A percentile compares a stretch with the other conserved stretches of the same genome.
phyloP scores from a whole-genome alignment of 2,329 filamentous ascomycete genomes.

The Calonectria fujianensis region DNA sequence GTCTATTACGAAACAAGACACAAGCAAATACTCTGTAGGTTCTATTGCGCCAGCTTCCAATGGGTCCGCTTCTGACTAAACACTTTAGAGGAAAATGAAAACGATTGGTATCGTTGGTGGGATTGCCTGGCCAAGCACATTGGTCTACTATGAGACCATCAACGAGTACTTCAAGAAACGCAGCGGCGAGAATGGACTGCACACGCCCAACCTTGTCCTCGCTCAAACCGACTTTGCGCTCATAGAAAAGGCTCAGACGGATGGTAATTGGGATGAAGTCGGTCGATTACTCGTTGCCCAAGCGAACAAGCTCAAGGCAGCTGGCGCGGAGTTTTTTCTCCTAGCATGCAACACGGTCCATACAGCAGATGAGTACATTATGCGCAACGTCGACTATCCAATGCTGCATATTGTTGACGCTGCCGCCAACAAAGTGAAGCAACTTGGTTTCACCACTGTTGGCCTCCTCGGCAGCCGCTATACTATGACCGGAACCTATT shows the following conservation, averaged over 20 bases:
- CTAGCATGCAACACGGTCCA: constrained; percentile 18
- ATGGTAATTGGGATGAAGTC: constrained; percentile 8
- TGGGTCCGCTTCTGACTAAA: neutral
- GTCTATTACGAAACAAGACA: too few relatives aligned
- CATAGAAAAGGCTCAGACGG: neutral
- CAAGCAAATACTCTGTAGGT: too few relatives aligned
- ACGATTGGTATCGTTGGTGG: constrained; percentile 4
- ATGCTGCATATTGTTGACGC: constrained; percentile 14
- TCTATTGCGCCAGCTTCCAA: too few relatives aligned
- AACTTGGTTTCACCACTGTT: neutral
- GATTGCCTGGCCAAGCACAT: constrained; percentile 1
- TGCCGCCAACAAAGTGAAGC: constrained; percentile 11
- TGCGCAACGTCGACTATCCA: constrained; percentile 2
- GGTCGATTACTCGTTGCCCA: neutral
- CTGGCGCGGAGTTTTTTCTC: constrained; percentile 7
- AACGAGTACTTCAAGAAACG: neutral
- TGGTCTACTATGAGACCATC: neutral
- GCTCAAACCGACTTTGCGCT: constrained; percentile 15
- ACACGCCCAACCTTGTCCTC: constrained; percentile 6
- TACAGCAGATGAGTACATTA: constrained; percentile 4
- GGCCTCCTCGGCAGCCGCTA: constrained; percentile 10
- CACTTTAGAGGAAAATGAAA: neutral
- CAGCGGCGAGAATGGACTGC: neutral
- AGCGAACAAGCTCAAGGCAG: constrained; percentile 5
- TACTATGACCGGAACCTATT: constrained; percentile 13